Evolutionary conservation across 495 filamentous ascomycete genomes (phyloP).

Genomic region (Parmelia sp.): DNA sequence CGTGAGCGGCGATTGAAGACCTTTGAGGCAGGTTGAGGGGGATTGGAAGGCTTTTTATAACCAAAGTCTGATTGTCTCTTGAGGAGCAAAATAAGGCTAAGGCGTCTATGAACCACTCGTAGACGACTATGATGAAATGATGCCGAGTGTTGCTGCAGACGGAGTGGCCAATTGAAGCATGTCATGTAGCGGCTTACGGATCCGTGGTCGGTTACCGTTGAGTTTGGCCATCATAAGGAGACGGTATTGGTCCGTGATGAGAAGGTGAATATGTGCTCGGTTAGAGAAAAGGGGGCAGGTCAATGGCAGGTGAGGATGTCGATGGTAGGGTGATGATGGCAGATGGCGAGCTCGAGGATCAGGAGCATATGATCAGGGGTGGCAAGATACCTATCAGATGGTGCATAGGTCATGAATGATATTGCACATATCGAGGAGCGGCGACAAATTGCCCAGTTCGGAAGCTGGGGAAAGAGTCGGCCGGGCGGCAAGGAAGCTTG

Average conservation of each 20-base stretch:
- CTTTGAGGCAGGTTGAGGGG: neutral
- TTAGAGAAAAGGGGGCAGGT: conserved; percentile 7
- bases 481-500: neutral
- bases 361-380: neutral
- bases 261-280: conserved; percentile 10
- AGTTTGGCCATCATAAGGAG: neutral
- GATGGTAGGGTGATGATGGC: neutral
- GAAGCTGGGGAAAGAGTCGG: conserved; percentile 7
- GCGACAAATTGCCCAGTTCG: conserved; percentile 11
- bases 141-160: conserved; percentile 9
- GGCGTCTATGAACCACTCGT: conserved; percentile 2
- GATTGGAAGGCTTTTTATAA: conserved; percentile 9
- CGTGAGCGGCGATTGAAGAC: neutral
- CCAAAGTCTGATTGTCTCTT: neutral
- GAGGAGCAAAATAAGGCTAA: neutral
- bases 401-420: neutral
- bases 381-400: neutral
- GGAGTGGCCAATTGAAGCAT: conserved; percentile 8
- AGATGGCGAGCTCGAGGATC: neutral
- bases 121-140: conserved; percentile 3
- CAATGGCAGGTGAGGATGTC: conserved; percentile 6
- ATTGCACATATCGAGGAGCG: neutral
- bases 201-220: neutral
- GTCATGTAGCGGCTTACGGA: conserved; percentile 1
- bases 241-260: conserved; percentile 15